Conservation (phyloP, 164 flowering plant species). For the Berberis thunbergii region DNA sequence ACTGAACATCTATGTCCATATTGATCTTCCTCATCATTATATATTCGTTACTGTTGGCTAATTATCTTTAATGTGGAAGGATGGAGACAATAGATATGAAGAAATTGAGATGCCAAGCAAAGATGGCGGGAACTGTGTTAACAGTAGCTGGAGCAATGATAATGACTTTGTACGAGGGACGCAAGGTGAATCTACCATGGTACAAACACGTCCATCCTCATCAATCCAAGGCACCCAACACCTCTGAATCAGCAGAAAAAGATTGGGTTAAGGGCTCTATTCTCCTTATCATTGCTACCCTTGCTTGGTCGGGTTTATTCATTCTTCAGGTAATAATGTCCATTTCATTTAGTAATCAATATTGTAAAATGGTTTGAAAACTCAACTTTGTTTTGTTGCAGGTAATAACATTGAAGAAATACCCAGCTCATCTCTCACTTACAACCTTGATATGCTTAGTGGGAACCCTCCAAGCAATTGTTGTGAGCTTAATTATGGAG, state of each 20-base stretch:
- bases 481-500: slow-evolving; percentile 75
- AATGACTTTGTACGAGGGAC: slow-evolving; percentile 86
- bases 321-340: slow-evolving; percentile 29
- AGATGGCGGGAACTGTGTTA: slow-evolving; percentile 65
- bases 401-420: slow-evolving; percentile 46
- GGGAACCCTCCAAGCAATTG: slow-evolving; percentile 81
- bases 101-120: slow-evolving; percentile 74
- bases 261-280: slow-evolving; percentile 89
- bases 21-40: neutral
- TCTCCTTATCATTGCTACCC: slow-evolving; percentile 73
- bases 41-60: neutral
- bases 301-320: slow-evolving; percentile 90
- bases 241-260: slow-evolving; percentile 30
- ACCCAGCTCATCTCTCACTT: slow-evolving; percentile 70
- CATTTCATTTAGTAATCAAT: no score
- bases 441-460: slow-evolving; percentile 70
- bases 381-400: no score
- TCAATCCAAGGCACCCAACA: slow-evolving; percentile 11
- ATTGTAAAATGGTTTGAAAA: no score
- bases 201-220: slow-evolving; percentile 16
- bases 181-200: slow-evolving; percentile 44
- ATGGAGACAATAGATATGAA: slow-evolving; percentile 75
- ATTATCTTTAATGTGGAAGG: slow-evolving; percentile 19
- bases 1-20: neutral
- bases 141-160: slow-evolving; percentile 94